phyloP scores from a whole-genome alignment of 768 basidiomycete species.

The Mycena indigotica region DNA sequence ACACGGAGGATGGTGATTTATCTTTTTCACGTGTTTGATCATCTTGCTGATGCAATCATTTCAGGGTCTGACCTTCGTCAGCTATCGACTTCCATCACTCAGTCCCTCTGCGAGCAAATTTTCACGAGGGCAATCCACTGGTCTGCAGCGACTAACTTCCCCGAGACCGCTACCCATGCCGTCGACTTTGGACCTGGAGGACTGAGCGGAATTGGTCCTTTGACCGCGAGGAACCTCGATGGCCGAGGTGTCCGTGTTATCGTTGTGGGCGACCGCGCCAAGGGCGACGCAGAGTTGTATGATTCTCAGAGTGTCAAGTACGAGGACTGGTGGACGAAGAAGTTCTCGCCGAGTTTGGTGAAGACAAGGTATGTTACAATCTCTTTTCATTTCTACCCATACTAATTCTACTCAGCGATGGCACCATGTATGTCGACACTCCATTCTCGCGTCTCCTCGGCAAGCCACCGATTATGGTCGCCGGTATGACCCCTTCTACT shows the following conservation, averaged over 20 bases:
- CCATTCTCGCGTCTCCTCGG: slow-evolving; percentile 94
- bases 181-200: slow-evolving; percentile 98
- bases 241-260: slow-evolving; percentile 92
- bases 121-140: slow-evolving; percentile 93
- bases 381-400: slow-evolving; percentile 12
- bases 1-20: slow-evolving; percentile 87
- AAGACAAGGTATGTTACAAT: slow-evolving; percentile 75
- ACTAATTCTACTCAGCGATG: slow-evolving; percentile 61
- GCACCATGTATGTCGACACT: slow-evolving; percentile 89
- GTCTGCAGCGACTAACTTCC: slow-evolving; percentile 88
- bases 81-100: slow-evolving; percentile 71
- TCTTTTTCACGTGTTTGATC: slow-evolving; percentile 11
- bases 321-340: slow-evolving; percentile 92
- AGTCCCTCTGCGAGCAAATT: slow-evolving; percentile 90
- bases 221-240: slow-evolving; percentile 88
- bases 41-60: slow-evolving; percentile 16
- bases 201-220: slow-evolving; percentile 86
- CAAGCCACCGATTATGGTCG: slow-evolving; percentile 99
- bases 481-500: slow-evolving; percentile 98
- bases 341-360: slow-evolving; percentile 80
- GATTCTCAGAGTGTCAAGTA: slow-evolving; percentile 61
- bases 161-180: slow-evolving; percentile 88
- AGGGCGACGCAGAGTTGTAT: slow-evolving; percentile 87
- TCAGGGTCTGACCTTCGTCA: slow-evolving; percentile 84
- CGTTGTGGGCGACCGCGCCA: slow-evolving; percentile 87